Percentiles rank a stretch among this genome's conserved stretches.
Conservation (phyloP, 106 monocot species). For the Posidonia australis region DNA sequence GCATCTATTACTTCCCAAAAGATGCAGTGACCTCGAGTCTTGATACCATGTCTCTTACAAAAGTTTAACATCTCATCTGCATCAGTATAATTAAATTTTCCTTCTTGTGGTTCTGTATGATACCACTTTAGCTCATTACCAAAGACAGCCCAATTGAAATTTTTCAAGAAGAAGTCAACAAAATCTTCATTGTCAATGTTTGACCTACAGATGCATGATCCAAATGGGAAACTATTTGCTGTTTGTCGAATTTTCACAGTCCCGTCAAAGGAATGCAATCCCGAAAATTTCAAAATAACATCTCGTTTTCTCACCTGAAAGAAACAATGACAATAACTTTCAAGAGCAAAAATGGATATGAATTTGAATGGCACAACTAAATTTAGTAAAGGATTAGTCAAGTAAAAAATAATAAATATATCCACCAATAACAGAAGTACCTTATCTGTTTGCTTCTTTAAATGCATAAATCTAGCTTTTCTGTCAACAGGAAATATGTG, state of each 20-base stretch:
- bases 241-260: constrained; percentile 49
- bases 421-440: constrained; percentile 10
- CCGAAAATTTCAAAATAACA: constrained; percentile 54
- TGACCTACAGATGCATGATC: constrained; percentile 59
- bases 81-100: constrained; percentile 60
- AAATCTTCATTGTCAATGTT: constrained; percentile 86
- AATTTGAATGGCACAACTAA: neutral
- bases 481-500: constrained; percentile 80
- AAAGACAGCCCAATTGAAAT: constrained; percentile 88
- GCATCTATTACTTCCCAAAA: constrained; percentile 94
- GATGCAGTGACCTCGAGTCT: constrained; percentile 72
- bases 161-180: constrained; percentile 55
- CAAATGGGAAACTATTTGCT: constrained; percentile 71
- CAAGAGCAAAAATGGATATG: neutral
- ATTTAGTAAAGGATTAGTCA: neutral
- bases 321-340: neutral
- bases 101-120: constrained; percentile 60
- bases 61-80: constrained; percentile 81
- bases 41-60: constrained; percentile 45
- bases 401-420: neutral
- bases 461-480: constrained; percentile 49
- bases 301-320: constrained; percentile 75
- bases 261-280: constrained; percentile 8
- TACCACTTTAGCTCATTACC: constrained; percentile 91
- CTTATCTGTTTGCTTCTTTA: constrained; percentile 63